Percentiles rank a stretch among this genome's conserved stretches.
These are phyloP conservation scores for Plasmodium knowlesi DNA, from an alignment of 169 alveolate species.

Conservation along the genomic window DNA sequence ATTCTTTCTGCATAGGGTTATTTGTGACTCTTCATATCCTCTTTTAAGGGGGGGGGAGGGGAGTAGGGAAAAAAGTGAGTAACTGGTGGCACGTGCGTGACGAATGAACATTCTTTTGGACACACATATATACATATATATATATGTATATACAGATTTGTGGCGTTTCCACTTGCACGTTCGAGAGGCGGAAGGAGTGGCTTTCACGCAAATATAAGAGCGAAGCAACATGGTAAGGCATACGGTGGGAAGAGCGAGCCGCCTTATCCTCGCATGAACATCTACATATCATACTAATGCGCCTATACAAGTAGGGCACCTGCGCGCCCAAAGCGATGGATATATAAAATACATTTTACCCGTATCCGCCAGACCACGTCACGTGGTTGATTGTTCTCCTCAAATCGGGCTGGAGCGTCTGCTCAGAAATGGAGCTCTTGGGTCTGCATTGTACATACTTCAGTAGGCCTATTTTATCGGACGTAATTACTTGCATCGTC, in stretches of 20 bases:
- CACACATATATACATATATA: not conserved
- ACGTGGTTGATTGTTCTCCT: conserved; percentile 38
- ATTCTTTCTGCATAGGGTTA: conserved; percentile 48
- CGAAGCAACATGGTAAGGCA: not conserved
- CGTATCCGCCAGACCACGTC: conserved; percentile 75
- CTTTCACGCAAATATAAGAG: not conserved
- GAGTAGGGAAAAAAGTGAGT: not conserved
- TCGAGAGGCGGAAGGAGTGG: not conserved
- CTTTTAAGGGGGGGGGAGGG: not conserved
- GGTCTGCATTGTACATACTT: conserved; percentile 40
- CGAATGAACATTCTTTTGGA: not conserved
- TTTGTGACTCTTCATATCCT: conserved; percentile 73
- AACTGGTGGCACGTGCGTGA: not conserved
- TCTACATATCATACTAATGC: not conserved
- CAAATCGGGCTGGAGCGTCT: conserved; percentile 18
- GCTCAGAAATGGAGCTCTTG: conserved; percentile 27
- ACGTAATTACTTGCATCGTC: conserved; percentile 59
- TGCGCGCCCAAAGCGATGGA: not conserved
- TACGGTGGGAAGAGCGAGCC: not conserved
- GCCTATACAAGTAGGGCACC: not conserved
- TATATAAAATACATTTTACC: conserved; percentile 48
- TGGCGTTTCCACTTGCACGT: not conserved
- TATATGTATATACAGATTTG: not conserved
- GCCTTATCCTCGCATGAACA: not conserved
- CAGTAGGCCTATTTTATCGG: conserved; percentile 59